These are phyloP conservation scores for Salix caprea DNA, from an alignment of 345 rosid genomes.

Conservation along the genomic window DNA sequence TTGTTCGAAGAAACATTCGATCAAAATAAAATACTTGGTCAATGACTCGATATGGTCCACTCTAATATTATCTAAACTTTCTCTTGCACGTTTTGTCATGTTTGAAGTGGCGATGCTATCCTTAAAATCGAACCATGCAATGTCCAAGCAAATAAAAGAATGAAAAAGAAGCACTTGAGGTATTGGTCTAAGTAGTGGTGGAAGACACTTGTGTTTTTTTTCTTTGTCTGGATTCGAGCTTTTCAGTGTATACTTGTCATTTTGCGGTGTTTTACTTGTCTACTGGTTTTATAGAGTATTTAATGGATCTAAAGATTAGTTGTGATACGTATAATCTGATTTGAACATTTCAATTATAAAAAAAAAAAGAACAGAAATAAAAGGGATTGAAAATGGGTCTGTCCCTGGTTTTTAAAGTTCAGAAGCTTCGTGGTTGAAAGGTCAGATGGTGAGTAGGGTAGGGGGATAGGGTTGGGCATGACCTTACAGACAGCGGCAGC, in stretches of 20 bases:
- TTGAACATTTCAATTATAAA: no score
- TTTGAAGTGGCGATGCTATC: constrained; percentile 3
- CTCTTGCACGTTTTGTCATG: neutral
- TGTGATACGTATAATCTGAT: no score
- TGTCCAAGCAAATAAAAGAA: neutral
- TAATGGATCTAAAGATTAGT: no score
- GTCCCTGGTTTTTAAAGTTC: neutral
- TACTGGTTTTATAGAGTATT: no score
- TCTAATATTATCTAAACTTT: no score
- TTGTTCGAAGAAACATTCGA: neutral
- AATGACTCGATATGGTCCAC: neutral
- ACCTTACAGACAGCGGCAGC: neutral
- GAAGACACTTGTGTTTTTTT: no score
- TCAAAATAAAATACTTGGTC: neutral
- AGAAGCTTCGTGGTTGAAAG: constrained; percentile 8
- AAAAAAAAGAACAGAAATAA: no score
- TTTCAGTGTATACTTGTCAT: no score
- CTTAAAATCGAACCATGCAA: neutral
- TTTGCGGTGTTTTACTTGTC: no score
- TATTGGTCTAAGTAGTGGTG: no score
- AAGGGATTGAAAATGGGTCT: neutral
- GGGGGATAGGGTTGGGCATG: neutral
- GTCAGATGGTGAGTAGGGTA: constrained; percentile 3
- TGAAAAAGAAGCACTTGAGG: neutral
- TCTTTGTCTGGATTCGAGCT: no score